These are phyloP conservation scores for Kwoniella sp. DNA, from an alignment of 768 basidiomycete genomes.

Conservation along the genomic window DNA sequence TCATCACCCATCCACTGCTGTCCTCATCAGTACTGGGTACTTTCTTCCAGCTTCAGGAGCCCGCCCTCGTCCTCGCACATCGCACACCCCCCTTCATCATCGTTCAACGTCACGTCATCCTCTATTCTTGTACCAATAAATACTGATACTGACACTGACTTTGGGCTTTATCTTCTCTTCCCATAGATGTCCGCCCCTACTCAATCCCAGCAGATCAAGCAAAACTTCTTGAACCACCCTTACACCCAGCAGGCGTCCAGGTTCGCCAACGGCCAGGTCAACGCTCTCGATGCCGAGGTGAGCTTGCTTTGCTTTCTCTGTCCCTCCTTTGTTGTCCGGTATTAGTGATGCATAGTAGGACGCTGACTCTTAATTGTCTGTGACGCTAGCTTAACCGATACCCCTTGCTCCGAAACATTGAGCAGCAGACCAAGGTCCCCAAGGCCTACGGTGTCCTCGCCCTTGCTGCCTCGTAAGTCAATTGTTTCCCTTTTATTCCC, in stretches of 20 bases:
- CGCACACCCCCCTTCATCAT: not conserved
- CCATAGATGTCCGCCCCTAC: conserved; percentile 42
- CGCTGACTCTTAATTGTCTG: not conserved
- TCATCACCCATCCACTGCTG: not conserved
- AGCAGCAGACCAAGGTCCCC: conserved; percentile 87
- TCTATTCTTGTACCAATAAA: too few species aligned
- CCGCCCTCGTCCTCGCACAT: too few species aligned
- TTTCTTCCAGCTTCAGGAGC: too few species aligned
- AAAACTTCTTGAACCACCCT: conserved; percentile 86
- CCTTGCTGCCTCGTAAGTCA: conserved; percentile 65
- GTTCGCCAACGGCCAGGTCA: conserved; percentile 77
- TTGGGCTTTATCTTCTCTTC: too few species aligned
- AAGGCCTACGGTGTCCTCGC: conserved; percentile 88
- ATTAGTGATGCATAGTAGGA: too few species aligned
- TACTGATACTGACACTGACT: too few species aligned
- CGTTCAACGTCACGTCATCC: not conserved
- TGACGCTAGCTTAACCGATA: conserved; percentile 67
- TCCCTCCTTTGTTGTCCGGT: not conserved
- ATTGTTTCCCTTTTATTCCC: conserved; percentile 50
- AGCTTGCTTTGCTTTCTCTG: conserved; percentile 41
- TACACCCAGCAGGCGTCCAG: conserved; percentile 78
- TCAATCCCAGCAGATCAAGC: conserved; percentile 56
- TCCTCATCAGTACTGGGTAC: too few species aligned
- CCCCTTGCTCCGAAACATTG: conserved; percentile 76
- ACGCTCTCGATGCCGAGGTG: conserved; percentile 96